These are phyloP conservation scores for Phyllosticta citribraziliensis DNA, from an alignment of 2,329 filamentous ascomycete species.

Conservation along the genomic window DNA sequence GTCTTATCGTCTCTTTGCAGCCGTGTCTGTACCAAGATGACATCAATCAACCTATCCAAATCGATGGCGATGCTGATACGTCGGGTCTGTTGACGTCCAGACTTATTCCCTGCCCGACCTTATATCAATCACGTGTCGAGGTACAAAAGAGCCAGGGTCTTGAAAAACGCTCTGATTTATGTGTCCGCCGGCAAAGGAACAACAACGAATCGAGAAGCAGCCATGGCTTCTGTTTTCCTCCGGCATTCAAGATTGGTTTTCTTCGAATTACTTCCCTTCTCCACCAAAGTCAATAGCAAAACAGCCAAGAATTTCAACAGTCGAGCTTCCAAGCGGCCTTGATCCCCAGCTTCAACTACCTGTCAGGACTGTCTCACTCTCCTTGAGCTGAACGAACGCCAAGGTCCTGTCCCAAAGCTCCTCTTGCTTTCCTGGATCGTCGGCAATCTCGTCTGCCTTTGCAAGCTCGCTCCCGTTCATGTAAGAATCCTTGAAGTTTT, in stretches of 20 bases:
- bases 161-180: too few species aligned
- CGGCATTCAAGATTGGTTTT: too few species aligned
- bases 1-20: background rate
- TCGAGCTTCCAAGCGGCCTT: too few species aligned
- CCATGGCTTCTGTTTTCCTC: too few species aligned
- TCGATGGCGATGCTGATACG: too few species aligned
- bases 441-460: background rate
- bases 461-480: background rate
- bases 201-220: too few species aligned
- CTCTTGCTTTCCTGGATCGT: background rate
- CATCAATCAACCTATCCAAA: background rate
- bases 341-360: background rate
- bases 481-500: background rate
- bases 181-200: too few species aligned
- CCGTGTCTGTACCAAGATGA: background rate
- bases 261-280: too few species aligned
- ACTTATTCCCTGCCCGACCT: too few species aligned
- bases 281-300: too few species aligned
- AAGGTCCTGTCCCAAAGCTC: constrained; percentile 1
- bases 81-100: too few species aligned
- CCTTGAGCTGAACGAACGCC: background rate
- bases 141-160: background rate
- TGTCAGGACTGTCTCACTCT: background rate
- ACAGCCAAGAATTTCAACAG: too few species aligned
- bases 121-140: background rate